These are phyloP conservation scores for Mrakia hoshinonis DNA, from an alignment of 768 basidiomycete species.

Conservation along the genomic window DNA sequence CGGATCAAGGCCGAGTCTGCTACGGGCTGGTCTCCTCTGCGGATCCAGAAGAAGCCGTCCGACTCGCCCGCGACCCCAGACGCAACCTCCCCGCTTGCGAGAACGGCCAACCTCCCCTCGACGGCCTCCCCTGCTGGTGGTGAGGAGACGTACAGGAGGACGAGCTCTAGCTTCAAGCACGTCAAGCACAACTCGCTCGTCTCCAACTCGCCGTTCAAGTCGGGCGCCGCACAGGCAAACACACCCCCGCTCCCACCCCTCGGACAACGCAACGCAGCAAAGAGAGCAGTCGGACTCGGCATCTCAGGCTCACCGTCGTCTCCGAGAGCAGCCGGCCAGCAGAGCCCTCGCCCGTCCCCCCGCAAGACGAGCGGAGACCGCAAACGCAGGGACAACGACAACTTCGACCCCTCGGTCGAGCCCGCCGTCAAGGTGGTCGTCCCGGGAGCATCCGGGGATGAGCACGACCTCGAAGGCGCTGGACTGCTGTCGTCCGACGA, in stretches of 20 bases:
- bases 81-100: not conserved
- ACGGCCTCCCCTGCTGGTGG: not conserved
- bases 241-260: constrained; percentile 3
- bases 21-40: constrained; percentile 20
- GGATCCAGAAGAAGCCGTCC: constrained; percentile 21
- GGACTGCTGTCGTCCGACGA: constrained; percentile 22
- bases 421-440: constrained; percentile 2
- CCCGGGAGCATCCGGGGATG: constrained; percentile 5
- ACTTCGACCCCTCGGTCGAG: not conserved
- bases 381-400: not conserved
- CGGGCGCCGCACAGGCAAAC: not conserved
- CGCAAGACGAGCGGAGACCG: constrained; percentile 6
- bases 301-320: not conserved
- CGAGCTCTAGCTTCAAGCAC: constrained; percentile 42
- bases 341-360: constrained; percentile 27
- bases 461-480: not conserved
- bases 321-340: constrained; percentile 35
- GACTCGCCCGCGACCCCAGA: not conserved
- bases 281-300: constrained; percentile 2
- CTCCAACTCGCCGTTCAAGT: constrained; percentile 41
- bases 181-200: constrained; percentile 41
- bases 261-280: not conserved
- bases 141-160: constrained; percentile 32
- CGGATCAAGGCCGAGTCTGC: constrained; percentile 14
- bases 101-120: not conserved